phyloP scores from a whole-genome alignment of 306 rosid species.

The Prunus mongolica region DNA sequence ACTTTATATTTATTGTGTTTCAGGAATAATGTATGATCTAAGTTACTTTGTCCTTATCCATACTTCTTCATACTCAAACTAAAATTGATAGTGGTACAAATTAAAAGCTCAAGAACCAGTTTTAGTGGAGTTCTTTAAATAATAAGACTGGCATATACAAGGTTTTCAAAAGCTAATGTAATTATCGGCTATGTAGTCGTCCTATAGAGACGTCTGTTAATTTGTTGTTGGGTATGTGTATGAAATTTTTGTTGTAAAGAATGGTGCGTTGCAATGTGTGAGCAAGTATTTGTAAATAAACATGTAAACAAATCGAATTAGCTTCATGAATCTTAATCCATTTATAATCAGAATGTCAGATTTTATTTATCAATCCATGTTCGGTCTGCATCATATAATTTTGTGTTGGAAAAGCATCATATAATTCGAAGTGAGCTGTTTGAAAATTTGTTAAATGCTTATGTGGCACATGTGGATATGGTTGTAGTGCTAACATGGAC shows the following conservation, averaged over 20 bases:
- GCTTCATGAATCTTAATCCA: neutral
- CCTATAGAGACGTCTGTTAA: neutral
- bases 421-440: no score
- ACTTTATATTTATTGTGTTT: no score
- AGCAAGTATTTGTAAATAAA: neutral
- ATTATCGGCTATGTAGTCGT: neutral
- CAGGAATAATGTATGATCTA: no score
- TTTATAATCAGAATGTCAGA: neutral
- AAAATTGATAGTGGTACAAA: neutral
- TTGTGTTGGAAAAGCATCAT: no score
- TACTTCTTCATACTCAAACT: no score
- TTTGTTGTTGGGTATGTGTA: neutral
- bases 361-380: neutral
- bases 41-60: no score
- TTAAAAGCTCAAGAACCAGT: neutral
- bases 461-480: no score
- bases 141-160: no score
- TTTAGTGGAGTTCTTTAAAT: neutral
- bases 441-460: no score
- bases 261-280: neutral
- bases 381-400: neutral
- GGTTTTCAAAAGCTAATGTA: neutral
- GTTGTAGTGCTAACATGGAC: no score
- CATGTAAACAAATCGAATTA: neutral
- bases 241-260: neutral